A percentile compares a stretch with the other conserved stretches of the same genome.
phyloP scores from a whole-genome alignment of 2,329 filamentous ascomycete genomes.

The Aschersonia sp. region DNA sequence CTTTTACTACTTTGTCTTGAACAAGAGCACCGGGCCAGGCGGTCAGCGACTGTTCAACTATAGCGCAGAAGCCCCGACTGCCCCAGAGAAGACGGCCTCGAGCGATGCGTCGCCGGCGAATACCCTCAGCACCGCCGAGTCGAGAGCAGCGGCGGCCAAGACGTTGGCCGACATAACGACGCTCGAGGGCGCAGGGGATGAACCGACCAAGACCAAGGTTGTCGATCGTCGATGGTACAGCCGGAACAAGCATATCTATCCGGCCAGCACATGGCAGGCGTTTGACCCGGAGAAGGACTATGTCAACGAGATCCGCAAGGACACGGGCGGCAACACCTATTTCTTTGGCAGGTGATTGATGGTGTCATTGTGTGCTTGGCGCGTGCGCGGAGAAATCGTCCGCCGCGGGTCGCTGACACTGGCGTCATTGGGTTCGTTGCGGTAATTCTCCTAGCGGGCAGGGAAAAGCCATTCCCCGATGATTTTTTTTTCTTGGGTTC shows the following conservation, averaged over 20 bases:
- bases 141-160: conserved; percentile 22
- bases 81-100: conserved; percentile 2
- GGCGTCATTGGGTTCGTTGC: too few relatives aligned
- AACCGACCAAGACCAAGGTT: conserved; percentile 76
- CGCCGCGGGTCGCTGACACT: too few relatives aligned
- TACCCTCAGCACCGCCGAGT: conserved; percentile 16
- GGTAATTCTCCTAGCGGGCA: too few relatives aligned
- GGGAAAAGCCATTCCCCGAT: too few relatives aligned
- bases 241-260: conserved; percentile 95
- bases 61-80: conserved; percentile 30
- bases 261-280: conserved; percentile 87
- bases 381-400: too few relatives aligned
- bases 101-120: conserved; percentile 4
- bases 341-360: conserved; percentile 49
- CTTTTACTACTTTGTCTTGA: conserved; percentile 93
- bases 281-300: conserved; percentile 88
- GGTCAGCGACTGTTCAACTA: conserved; percentile 68
- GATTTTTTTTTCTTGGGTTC: background rate
- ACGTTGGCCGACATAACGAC: conserved; percentile 32
- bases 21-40: conserved; percentile 62
- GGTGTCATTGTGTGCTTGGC: too few relatives aligned
- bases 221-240: conserved; percentile 96
- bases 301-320: conserved; percentile 59
- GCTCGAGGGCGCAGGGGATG: conserved; percentile 63
- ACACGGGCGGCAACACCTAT: conserved; percentile 81